These are phyloP conservation scores for Tuber umbilicatum DNA, from an alignment of 495 filamentous ascomycete species.

Conservation along the genomic window DNA sequence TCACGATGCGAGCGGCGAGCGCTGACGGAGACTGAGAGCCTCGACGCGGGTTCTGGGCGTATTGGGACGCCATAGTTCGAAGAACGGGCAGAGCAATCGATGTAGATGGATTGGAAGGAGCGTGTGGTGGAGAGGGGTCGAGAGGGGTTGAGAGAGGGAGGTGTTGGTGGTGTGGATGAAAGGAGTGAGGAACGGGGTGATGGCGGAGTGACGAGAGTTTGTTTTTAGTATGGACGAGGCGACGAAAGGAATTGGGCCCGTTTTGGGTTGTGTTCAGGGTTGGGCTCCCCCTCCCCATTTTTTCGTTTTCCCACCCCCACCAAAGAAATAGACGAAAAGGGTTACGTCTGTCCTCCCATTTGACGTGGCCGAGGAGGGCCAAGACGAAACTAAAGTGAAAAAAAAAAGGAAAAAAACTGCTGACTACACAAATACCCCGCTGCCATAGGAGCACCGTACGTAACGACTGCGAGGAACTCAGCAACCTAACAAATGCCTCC, in stretches of 20 bases:
- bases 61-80: slow-evolving; percentile 31
- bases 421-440: background rate
- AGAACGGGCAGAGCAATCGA: slow-evolving; percentile 12
- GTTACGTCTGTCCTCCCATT: background rate
- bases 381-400: background rate
- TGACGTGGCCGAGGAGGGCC: background rate
- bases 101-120: slow-evolving; percentile 12
- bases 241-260: background rate
- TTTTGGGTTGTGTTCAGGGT: background rate
- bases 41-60: slow-evolving; percentile 29
- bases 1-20: slow-evolving; percentile 58
- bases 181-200: background rate
- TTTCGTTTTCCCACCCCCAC: background rate
- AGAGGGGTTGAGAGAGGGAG: background rate
- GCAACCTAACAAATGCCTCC: background rate
- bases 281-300: background rate
- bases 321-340: background rate
- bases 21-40: slow-evolving; percentile 32
- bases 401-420: background rate
- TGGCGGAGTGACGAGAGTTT: background rate
- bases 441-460: background rate
- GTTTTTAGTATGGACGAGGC: background rate
- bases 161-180: background rate
- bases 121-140: background rate
- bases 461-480: background rate